A percentile compares a stretch with the other conserved stretches of the same genome.
phyloP scores from a whole-genome alignment of 2,329 filamentous ascomycete genomes.

The Fusarium proliferatum region DNA sequence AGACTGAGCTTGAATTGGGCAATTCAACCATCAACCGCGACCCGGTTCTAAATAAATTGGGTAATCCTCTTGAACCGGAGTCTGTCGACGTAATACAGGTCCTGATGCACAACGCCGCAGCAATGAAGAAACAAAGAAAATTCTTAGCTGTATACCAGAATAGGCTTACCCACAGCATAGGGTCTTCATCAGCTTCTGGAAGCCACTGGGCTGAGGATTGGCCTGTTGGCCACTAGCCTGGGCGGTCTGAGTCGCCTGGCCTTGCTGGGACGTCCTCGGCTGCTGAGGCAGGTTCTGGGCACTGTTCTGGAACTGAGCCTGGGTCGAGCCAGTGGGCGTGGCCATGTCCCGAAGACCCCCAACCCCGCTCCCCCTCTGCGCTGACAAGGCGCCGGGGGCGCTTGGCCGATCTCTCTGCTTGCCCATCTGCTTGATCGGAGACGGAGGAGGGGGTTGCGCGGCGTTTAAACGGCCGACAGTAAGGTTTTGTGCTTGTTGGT shows the following conservation, averaged over 20 bases:
- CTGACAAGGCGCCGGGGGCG: constrained; percentile 77
- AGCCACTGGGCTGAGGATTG: constrained; percentile 81
- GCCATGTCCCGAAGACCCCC: constrained; percentile 79
- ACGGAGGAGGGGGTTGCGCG: constrained; percentile 88
- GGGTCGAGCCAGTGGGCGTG: constrained; percentile 89
- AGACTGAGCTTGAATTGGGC: constrained; percentile 10
- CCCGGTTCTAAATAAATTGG: background rate
- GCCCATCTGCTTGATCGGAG: constrained; percentile 83
- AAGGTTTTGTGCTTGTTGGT: constrained; percentile 71
- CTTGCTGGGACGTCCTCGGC: constrained; percentile 70
- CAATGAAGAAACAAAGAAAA: constrained; percentile 47
- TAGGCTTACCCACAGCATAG: constrained; percentile 83
- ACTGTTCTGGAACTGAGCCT: constrained; percentile 97
- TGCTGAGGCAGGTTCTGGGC: constrained; percentile 84
- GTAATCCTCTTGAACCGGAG: constrained; percentile 22
- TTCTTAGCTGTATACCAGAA: constrained; percentile 39
- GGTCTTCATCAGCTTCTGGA: constrained; percentile 93
- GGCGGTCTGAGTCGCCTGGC: constrained; percentile 66
- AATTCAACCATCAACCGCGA: constrained; percentile 19
- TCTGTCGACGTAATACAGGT: constrained; percentile 31
- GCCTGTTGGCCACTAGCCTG: constrained; percentile 66
- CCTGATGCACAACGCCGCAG: constrained; percentile 41
- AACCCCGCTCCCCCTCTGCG: constrained; percentile 81
- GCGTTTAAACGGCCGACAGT: constrained; percentile 93
- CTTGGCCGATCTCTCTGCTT: constrained; percentile 81